These are phyloP conservation scores for Apiospora malaysiana DNA, from an alignment of 2,329 filamentous ascomycete species.

Conservation along the genomic window DNA sequence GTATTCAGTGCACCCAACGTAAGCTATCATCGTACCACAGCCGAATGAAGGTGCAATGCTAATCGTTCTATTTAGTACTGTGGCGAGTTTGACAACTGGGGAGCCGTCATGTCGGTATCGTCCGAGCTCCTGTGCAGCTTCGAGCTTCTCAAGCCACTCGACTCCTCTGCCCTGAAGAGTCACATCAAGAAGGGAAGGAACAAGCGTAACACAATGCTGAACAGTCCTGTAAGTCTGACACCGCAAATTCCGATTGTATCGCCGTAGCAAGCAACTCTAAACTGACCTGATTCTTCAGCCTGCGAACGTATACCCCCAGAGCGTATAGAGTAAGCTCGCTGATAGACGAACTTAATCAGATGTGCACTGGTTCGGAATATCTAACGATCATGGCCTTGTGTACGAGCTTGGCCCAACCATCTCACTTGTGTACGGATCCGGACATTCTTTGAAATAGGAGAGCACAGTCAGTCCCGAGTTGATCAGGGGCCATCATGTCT, in stretches of 20 bases:
- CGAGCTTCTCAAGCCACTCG: constrained; percentile 92
- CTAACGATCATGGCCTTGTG: background rate
- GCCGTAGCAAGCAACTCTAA: constrained; percentile 21
- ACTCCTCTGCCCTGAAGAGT: constrained; percentile 94
- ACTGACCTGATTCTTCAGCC: constrained; percentile 46
- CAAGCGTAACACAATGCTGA: constrained; percentile 92
- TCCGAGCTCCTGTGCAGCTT: constrained; percentile 94
- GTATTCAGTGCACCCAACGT: constrained; percentile 98
- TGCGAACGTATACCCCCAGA: constrained; percentile 62
- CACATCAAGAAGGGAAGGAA: constrained; percentile 98
- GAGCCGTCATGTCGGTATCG: constrained; percentile 97
- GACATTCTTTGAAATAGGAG: constrained; percentile 19
- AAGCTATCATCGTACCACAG: constrained; percentile 49
- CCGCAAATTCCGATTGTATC: background rate
- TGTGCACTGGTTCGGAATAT: constrained; percentile 5
- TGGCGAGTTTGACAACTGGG: constrained; percentile 99
- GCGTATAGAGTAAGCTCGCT: constrained; percentile 47
- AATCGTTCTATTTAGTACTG: constrained; percentile 72
- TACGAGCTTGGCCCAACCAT: constrained; percentile 2
- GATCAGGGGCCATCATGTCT: background rate
- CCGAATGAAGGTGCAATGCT: constrained; percentile 22
- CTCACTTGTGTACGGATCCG: constrained; percentile 7
- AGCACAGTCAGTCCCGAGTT: constrained; percentile 8
- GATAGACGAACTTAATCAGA: constrained; percentile 21
- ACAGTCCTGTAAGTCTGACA: constrained; percentile 80